Base-by-base conservation (phyloP, 169 alveolate genomes). In the Perkinsus olseni region DNA sequence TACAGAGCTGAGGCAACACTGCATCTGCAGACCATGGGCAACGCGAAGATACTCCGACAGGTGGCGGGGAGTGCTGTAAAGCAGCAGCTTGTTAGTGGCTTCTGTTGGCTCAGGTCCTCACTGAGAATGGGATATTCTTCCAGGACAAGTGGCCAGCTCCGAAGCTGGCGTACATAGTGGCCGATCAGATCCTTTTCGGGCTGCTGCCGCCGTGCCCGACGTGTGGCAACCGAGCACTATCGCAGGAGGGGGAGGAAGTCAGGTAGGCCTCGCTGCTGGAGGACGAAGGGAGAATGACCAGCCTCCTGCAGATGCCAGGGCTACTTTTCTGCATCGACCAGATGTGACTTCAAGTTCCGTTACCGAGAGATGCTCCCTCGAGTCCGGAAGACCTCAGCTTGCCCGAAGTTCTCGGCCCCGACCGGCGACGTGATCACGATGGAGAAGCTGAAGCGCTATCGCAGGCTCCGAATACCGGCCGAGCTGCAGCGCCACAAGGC, bases 401-500 rank as follows among this genome's bases (percentile, higher is more conserved):
- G 82, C 82, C 82, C 82, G 82, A 62, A 62, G 82, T 62, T 62
- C 82, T 13, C 82, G 82, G 82, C 34, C 8, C 82, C 82, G 31
- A 62, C 82, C 36, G 82, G 82, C 1, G 82, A 62, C 34, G 82
- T 62, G 82, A 28, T 62, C 37, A 62, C 82, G 8, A 62, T 62
- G 82, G 82, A 62, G 31, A 62, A 62, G 82, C 82, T 62, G 10
- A 62, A 62, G 31, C 82, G 82, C 34, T 62, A 62, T 24, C 82
- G 82, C 28, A 4, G 82, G 82, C 82, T 62, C 82, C 82, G 82
- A 13, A 62, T 62, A 21, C 82, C 82, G 8, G 82, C 82, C 8
- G 82, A 62, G 82, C 82, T 62, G 28, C 82, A 62, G 82, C 82
- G 82, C 82, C 82, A 62, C 31, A 62, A 62, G 82, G 82, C 82